Percentiles rank a stretch among this genome's conserved stretches.
These are phyloP conservation scores for Mucor mucedo DNA, from an alignment of 371 early-diverging fungal species.

Conservation along the genomic window DNA sequence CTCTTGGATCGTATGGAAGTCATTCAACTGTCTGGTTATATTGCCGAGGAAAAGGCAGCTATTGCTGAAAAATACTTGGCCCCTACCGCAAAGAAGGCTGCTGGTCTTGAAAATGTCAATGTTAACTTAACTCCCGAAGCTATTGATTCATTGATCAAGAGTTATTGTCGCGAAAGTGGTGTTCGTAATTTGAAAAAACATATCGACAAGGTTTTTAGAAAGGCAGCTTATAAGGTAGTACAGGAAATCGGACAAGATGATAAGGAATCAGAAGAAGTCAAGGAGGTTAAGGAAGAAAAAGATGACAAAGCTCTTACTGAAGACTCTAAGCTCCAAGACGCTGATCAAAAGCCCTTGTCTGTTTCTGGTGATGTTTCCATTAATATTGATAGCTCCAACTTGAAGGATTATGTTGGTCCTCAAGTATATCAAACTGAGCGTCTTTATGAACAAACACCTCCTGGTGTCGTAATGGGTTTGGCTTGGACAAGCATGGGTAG, in stretches of 20 bases:
- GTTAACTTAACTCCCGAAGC: slow-evolving; percentile 78
- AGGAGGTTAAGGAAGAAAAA: slow-evolving; percentile 18
- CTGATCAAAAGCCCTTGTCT: slow-evolving; percentile 49
- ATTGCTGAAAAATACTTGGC: slow-evolving; percentile 91
- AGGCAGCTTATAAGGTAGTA: slow-evolving; percentile 93
- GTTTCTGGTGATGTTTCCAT: slow-evolving; percentile 65
- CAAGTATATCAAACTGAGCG: slow-evolving; percentile 90
- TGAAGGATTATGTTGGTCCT: slow-evolving; percentile 93
- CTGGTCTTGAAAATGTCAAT: slow-evolving; percentile 79
- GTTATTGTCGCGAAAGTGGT: slow-evolving; percentile 96
- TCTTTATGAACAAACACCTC: slow-evolving; percentile 87
- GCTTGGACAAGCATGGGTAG: slow-evolving; percentile 95
- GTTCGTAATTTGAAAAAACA: slow-evolving; percentile 97
- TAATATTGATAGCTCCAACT: slow-evolving; percentile 65
- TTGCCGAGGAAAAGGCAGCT: slow-evolving; percentile 96
- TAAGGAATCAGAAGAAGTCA: slow-evolving; percentile 21
- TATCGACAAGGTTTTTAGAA: slow-evolving; percentile 96
- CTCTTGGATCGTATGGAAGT: slow-evolving; percentile 98
- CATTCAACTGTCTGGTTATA: slow-evolving; percentile 93
- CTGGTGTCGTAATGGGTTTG: slow-evolving; percentile 95
- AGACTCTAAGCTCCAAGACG: slow-evolving; percentile 6
- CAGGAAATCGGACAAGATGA: slow-evolving; percentile 57
- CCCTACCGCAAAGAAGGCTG: slow-evolving; percentile 79
- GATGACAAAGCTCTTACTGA: background rate
- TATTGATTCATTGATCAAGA: slow-evolving; percentile 82